Conservation (phyloP, 495 filamentous ascomycete genomes). For the Stereocaulon alpinum region DNA sequence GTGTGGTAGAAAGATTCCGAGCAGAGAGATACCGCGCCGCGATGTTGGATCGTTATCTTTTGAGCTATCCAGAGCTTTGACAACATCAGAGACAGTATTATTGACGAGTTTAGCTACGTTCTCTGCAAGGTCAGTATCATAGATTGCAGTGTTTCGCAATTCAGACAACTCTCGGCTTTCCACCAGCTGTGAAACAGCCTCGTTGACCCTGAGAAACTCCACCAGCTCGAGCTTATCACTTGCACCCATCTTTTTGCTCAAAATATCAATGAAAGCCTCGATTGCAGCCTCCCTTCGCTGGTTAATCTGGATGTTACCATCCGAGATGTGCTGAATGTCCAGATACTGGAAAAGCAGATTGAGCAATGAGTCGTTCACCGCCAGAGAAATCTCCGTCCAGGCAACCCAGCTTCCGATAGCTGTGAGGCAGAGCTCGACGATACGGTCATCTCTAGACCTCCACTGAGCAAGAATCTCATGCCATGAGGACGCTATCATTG, state of each 20-base stretch:
- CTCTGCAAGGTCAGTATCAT: slow-evolving; percentile 91
- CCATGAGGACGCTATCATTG: slow-evolving; percentile 79
- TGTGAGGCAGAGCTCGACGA: slow-evolving; percentile 80
- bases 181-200: slow-evolving; percentile 72
- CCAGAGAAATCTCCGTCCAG: slow-evolving; percentile 92
- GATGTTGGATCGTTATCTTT: slow-evolving; percentile 13
- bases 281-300: slow-evolving; percentile 78
- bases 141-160: slow-evolving; percentile 65
- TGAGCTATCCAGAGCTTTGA: slow-evolving; percentile 55
- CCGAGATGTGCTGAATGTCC: slow-evolving; percentile 41
- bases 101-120: slow-evolving; percentile 95
- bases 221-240: slow-evolving; percentile 91
- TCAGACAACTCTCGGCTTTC: slow-evolving; percentile 67
- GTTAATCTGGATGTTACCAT: slow-evolving; percentile 47
- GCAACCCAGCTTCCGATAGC: slow-evolving; percentile 90
- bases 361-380: slow-evolving; percentile 81
- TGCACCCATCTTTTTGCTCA: slow-evolving; percentile 94
- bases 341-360: slow-evolving; percentile 71
- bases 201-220: slow-evolving; percentile 70
- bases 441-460: slow-evolving; percentile 56
- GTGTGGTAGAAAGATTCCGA: slow-evolving; percentile 73
- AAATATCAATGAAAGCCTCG: slow-evolving; percentile 87
- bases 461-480: slow-evolving; percentile 79
- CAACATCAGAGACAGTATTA: slow-evolving; percentile 71
- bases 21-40: slow-evolving; percentile 30